phyloP scores from a whole-genome alignment of 306 rosid species.

The Rubus parviflorus region DNA sequence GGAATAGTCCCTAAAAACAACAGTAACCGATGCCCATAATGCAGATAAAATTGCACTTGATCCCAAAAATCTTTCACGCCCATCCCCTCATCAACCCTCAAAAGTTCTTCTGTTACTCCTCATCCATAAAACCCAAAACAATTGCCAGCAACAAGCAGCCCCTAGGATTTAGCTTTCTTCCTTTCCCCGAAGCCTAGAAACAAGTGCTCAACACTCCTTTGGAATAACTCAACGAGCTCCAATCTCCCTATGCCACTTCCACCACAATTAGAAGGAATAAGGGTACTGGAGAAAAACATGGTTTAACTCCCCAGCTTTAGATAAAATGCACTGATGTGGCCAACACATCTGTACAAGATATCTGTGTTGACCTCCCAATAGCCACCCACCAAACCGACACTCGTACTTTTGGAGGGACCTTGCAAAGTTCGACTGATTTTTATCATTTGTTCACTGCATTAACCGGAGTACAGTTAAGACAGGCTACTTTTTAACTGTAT shows the following conservation, averaged over 20 bases:
- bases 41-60: background rate
- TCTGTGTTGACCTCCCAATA: background rate
- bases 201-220: background rate
- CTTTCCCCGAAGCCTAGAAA: background rate
- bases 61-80: background rate
- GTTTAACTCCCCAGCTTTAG: background rate
- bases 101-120: background rate
- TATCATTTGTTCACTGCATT: background rate
- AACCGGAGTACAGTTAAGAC: conserved; percentile 2
- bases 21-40: background rate
- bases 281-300: background rate
- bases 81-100: background rate
- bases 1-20: background rate
- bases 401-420: background rate
- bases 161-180: background rate
- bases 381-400: background rate
- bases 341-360: background rate
- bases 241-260: background rate
- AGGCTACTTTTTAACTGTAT: background rate
- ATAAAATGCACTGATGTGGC: background rate
- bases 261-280: background rate
- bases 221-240: background rate
- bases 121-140: background rate
- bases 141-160: background rate
- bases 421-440: background rate